phyloP scores from a whole-genome alignment of 2,329 filamentous ascomycete species.

The Plenodomus lindquistii region DNA sequence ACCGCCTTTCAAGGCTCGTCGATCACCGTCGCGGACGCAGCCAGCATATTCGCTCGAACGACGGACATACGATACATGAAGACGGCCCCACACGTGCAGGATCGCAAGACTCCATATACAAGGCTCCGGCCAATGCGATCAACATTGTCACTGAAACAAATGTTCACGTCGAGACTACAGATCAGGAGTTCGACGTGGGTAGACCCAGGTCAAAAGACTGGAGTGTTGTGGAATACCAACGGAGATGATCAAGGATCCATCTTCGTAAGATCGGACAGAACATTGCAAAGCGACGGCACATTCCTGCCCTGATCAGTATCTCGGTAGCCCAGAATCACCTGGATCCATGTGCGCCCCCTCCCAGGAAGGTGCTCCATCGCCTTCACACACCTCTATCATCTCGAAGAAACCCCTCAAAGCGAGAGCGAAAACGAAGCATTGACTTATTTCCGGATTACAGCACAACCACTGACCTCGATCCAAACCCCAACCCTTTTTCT shows the following conservation, averaged over 20 bases:
- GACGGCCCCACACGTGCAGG: conserved; percentile 32
- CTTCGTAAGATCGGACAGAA: not conserved
- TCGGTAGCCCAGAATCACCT: too few relatives aligned
- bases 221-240: not conserved
- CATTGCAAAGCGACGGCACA: not conserved
- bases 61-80: conserved; percentile 22
- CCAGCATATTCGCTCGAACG: conserved; percentile 9
- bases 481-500: too few relatives aligned
- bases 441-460: too few relatives aligned
- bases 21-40: conserved; percentile 30
- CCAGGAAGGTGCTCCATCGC: too few relatives aligned
- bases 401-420: too few relatives aligned
- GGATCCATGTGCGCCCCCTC: too few relatives aligned
- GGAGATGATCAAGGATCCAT: conserved; percentile 1
- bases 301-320: not conserved
- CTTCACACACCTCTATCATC: too few relatives aligned
- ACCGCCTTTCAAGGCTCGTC: conserved; percentile 33
- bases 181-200: conserved; percentile 11
- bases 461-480: too few relatives aligned
- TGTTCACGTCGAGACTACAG: conserved; percentile 35
- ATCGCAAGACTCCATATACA: conserved; percentile 42
- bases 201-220: conserved; percentile 13
- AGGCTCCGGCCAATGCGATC: conserved; percentile 20
- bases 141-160: conserved; percentile 41
- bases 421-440: too few relatives aligned